Evolutionary conservation across 2,329 filamentous ascomycete species (phyloP).

Genomic region (Zymoseptoria crescenta): DNA sequence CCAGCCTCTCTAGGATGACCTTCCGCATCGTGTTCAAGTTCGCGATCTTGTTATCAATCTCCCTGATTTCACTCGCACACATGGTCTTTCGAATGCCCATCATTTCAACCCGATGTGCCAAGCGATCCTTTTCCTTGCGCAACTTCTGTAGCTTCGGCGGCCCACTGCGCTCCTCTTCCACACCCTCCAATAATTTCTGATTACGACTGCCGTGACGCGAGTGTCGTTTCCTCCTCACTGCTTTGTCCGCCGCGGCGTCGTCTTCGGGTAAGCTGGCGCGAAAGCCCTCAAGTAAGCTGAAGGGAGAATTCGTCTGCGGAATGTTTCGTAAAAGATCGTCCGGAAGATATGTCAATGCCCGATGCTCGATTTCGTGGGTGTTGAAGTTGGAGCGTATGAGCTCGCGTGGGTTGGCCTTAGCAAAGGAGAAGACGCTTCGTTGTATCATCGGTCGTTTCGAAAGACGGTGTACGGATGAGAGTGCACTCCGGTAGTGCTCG

Average conservation of each 20-base stretch:
- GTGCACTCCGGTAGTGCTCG: constrained; percentile 72
- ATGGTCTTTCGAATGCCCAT: constrained; percentile 91
- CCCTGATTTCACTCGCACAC: constrained; percentile 90
- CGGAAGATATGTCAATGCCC: constrained; percentile 77
- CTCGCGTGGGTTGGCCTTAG: constrained; percentile 86
- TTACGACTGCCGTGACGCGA: constrained; percentile 59
- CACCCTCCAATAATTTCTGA: constrained; percentile 61
- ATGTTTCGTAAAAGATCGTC: constrained; percentile 87
- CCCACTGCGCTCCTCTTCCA: constrained; percentile 51
- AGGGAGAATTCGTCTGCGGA: constrained; percentile 75
- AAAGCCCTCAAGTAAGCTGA: constrained; percentile 95
- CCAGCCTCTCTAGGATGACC: constrained; percentile 81
- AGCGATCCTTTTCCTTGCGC: constrained; percentile 68
- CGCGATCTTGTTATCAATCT: constrained; percentile 94
- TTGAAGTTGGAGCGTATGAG: constrained; percentile 87
- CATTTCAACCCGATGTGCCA: constrained; percentile 85
- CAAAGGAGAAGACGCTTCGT: constrained; percentile 82
- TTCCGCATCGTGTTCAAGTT: constrained; percentile 89
- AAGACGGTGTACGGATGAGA: constrained; percentile 84
- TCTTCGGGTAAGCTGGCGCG: constrained; percentile 77
- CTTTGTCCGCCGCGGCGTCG: constrained; percentile 31
- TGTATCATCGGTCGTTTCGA: constrained; percentile 76
- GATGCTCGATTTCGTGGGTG: constrained; percentile 84
- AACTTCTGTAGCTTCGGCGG: constrained; percentile 64
- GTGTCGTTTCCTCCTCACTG: constrained; percentile 54